These are phyloP conservation scores for Davidsoniella neocaledoniae DNA, from an alignment of 2,329 filamentous ascomycete genomes.

Conservation along the genomic window DNA sequence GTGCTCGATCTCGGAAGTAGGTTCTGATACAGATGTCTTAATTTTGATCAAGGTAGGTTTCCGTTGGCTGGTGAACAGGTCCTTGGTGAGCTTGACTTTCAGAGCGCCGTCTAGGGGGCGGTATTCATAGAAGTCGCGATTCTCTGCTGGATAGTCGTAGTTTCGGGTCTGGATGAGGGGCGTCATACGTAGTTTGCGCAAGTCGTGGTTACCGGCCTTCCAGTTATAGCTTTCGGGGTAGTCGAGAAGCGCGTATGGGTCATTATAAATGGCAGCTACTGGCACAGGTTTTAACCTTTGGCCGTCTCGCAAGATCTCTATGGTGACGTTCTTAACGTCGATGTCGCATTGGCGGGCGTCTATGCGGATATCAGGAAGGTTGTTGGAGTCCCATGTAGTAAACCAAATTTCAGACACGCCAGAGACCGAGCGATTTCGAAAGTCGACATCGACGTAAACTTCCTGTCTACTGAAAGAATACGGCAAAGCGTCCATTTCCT, in stretches of 20 bases:
- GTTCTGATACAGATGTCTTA: constrained; percentile 28
- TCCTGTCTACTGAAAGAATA: constrained; percentile 61
- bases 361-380: constrained; percentile 39
- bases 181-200: constrained; percentile 51
- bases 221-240: constrained; percentile 44
- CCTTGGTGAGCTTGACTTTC: constrained; percentile 20
- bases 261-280: constrained; percentile 28
- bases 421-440: constrained; percentile 54
- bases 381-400: constrained; percentile 40
- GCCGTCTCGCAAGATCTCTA: constrained; percentile 25
- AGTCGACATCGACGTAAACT: constrained; percentile 79
- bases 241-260: constrained; percentile 51
- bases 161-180: constrained; percentile 34
- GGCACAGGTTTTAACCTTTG: constrained; percentile 13
- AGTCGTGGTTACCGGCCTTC: constrained; percentile 57
- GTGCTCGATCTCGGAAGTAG: constrained; percentile 17
- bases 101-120: constrained; percentile 38
- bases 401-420: constrained; percentile 73
- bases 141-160: constrained; percentile 36
- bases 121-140: constrained; percentile 37
- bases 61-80: constrained; percentile 15
- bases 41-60: constrained; percentile 29
- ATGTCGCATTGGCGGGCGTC: constrained; percentile 48
- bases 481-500: constrained; percentile 23
- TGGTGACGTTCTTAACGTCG: constrained; percentile 34